phyloP scores from a whole-genome alignment of 176 grass and related monocot genomes.

The Musa itinerans region DNA sequence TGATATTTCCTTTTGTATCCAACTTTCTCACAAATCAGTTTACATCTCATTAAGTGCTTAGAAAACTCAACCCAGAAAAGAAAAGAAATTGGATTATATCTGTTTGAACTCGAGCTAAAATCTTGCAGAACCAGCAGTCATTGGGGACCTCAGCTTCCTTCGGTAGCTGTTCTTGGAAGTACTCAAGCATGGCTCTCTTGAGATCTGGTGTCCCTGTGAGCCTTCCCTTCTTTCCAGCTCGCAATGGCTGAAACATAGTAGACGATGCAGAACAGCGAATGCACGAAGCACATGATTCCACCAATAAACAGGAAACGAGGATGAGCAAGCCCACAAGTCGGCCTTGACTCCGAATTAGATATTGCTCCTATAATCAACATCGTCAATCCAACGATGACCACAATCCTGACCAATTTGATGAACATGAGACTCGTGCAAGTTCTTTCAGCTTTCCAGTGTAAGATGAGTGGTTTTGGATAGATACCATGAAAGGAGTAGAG shows the following conservation, averaged over 20 bases:
- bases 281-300: conserved; percentile 74
- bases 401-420: conserved; percentile 35
- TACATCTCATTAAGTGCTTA: too few species aligned
- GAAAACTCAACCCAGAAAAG: too few species aligned
- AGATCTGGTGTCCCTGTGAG: conserved; percentile 5
- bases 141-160: not conserved
- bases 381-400: conserved; percentile 35
- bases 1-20: too few species aligned
- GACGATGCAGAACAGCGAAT: conserved; percentile 48
- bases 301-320: conserved; percentile 62
- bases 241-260: conserved; percentile 76
- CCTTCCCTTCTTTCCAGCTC: conserved; percentile 27
- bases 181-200: conserved; percentile 25
- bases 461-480: not conserved
- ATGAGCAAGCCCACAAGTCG: conserved; percentile 9
- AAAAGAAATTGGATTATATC: too few species aligned
- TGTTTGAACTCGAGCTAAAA: too few species aligned
- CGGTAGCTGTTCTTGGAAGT: not conserved
- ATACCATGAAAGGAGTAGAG: conserved; percentile 65
- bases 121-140: not conserved
- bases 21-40: too few species aligned
- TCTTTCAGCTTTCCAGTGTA: not conserved
- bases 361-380: conserved; percentile 63
- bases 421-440: not conserved
- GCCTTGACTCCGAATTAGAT: not conserved